Conservation (phyloP, 768 basidiomycete species). For the Chlorophyllum brunneum region DNA sequence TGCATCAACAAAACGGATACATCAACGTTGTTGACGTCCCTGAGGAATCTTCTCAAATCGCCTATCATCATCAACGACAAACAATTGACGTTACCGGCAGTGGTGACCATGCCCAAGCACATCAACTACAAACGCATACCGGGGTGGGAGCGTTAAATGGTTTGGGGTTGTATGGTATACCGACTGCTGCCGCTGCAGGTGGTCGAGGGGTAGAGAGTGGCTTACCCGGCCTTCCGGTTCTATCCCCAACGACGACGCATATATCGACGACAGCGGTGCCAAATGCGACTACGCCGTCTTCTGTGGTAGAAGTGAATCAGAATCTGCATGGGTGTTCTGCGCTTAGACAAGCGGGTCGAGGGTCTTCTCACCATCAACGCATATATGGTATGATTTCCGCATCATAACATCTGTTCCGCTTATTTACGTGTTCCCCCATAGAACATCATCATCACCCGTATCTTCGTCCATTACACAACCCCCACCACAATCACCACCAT, state of each 20-base stretch:
- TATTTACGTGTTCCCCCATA: too few species aligned
- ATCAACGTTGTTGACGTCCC: background rate
- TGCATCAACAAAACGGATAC: background rate
- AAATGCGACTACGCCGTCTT: background rate
- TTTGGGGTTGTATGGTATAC: background rate
- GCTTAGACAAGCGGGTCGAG: background rate
- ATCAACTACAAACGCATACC: background rate
- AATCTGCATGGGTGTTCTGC: background rate
- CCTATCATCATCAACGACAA: background rate
- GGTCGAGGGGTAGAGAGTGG: background rate
- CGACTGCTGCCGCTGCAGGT: background rate
- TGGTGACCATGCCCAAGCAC: too few species aligned
- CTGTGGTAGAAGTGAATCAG: background rate
- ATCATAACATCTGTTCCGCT: too few species aligned
- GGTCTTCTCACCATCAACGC: background rate
- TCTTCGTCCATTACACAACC: background rate
- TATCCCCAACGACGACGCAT: background rate
- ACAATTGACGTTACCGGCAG: background rate
- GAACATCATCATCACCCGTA: background rate
- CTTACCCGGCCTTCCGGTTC: too few species aligned
- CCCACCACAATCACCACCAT: too few species aligned
- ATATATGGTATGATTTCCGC: background rate
- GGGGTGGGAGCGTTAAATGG: background rate
- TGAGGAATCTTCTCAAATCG: background rate
- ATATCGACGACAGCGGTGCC: background rate